Evolutionary conservation across 345 rosid species (phyloP).

Genomic region (Ceriops tagal): DNA sequence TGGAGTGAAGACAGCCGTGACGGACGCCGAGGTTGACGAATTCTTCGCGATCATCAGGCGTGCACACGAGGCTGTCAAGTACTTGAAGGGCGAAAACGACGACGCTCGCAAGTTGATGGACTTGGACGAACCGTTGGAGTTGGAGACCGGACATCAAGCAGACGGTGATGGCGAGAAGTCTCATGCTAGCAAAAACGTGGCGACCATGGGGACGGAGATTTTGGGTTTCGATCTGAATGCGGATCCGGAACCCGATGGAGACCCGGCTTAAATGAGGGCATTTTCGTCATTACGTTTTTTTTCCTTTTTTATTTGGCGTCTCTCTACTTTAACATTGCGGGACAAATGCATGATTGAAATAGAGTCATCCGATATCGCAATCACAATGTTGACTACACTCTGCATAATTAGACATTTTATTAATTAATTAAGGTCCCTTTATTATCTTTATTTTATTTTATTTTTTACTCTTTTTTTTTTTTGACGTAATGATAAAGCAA

Average conservation of each 20-base stretch:
- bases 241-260: neutral
- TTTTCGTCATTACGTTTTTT: neutral
- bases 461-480: too few species aligned
- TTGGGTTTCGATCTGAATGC: slow-evolving; percentile 1
- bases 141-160: neutral
- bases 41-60: slow-evolving; percentile 38
- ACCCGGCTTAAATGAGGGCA: neutral
- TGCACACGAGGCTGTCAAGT: slow-evolving; percentile 29
- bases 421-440: too few species aligned
- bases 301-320: too few species aligned
- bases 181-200: neutral
- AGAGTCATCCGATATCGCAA: too few species aligned
- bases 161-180: neutral
- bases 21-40: slow-evolving; percentile 42
- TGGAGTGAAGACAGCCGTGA: slow-evolving; percentile 8
- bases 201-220: neutral
- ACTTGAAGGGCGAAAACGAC: slow-evolving; percentile 22
- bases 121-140: neutral
- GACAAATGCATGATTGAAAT: too few species aligned
- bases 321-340: too few species aligned
- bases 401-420: too few species aligned
- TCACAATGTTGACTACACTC: too few species aligned
- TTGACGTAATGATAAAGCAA: too few species aligned
- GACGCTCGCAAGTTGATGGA: neutral
- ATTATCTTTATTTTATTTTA: too few species aligned